A percentile compares a stretch with the other conserved stretches of the same genome.
Evolutionary conservation across 2,329 filamentous ascomycete genomes (phyloP).

Genomic region (Graphilbum fragrans): DNA sequence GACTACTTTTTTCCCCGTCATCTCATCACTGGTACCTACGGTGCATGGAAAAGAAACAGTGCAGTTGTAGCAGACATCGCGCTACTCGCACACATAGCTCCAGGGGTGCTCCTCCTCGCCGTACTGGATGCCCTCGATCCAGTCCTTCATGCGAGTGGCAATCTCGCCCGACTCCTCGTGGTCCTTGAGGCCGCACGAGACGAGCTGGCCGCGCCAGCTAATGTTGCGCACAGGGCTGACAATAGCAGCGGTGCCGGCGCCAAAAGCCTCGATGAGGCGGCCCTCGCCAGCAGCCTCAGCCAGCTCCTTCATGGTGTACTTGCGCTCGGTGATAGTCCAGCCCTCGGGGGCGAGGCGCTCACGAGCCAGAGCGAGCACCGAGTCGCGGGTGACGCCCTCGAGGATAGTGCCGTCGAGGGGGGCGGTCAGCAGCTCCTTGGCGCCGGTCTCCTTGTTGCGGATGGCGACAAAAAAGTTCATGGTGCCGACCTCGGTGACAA

Average conservation of each 20-base stretch:
- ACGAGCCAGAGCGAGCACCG: conserved; percentile 71
- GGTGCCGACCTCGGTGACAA: conserved; percentile 91
- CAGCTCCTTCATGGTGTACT: conserved; percentile 83
- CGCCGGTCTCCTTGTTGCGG: conserved; percentile 73
- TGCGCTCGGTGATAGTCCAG: conserved; percentile 80
- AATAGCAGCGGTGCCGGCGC: conserved; percentile 85
- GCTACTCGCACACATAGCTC: conserved; percentile 49
- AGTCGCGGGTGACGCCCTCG: conserved; percentile 88
- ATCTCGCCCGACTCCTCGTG: conserved; percentile 80
- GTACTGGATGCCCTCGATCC: conserved; percentile 94
- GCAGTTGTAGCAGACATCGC: no score
- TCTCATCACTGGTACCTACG: no score
- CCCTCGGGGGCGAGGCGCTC: conserved; percentile 76
- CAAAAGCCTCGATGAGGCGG: conserved; percentile 83
- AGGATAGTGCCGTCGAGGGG: conserved; percentile 94
- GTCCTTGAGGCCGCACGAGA: conserved; percentile 73
- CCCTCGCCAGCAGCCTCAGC: conserved; percentile 73
- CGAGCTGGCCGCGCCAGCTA: conserved; percentile 69
- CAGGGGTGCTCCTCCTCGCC: conserved; percentile 86
- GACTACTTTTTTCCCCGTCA: no score
- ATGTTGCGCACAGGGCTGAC: conserved; percentile 78
- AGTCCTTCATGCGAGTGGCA: conserved; percentile 79
- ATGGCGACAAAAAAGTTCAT: conserved; percentile 96
- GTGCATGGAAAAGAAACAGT: no score
- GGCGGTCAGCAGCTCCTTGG: conserved; percentile 88